Percentiles rank a stretch among this genome's conserved stretches.
phyloP scores from a whole-genome alignment of 768 basidiomycete genomes.

The Lactarius sp. region DNA sequence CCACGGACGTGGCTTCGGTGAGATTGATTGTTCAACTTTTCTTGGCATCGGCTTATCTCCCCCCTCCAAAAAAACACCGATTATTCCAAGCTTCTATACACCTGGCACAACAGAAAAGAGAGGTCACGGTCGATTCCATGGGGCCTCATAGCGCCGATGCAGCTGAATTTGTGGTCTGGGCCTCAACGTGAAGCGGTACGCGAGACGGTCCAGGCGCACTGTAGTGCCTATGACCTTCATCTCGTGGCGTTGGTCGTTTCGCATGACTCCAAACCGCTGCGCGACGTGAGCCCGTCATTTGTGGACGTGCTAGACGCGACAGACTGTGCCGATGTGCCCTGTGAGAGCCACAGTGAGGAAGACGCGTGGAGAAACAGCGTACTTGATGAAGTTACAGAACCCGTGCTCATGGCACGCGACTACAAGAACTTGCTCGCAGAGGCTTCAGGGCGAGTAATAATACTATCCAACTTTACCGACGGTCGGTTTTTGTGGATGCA shows the following conservation, averaged over 20 bases:
- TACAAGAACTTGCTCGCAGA: slow-evolving; percentile 30
- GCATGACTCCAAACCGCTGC: slow-evolving; percentile 14
- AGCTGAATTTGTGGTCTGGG: slow-evolving; percentile 30
- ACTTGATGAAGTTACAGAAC: slow-evolving; percentile 28
- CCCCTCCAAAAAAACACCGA: background rate
- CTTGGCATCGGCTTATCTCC: slow-evolving; percentile 7
- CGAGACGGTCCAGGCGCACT: slow-evolving; percentile 33
- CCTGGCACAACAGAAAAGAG: slow-evolving; percentile 34
- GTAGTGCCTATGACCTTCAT: slow-evolving; percentile 29
- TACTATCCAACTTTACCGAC: slow-evolving; percentile 28
- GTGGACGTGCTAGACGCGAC: background rate
- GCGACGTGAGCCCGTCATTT: slow-evolving; percentile 4
- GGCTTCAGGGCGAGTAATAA: slow-evolving; percentile 32
- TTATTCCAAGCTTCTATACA: slow-evolving; percentile 30
- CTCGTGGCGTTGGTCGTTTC: slow-evolving; percentile 32
- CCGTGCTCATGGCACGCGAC: slow-evolving; percentile 30
- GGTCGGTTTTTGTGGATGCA: background rate
- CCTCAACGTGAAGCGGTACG: slow-evolving; percentile 31
- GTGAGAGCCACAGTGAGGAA: slow-evolving; percentile 3
- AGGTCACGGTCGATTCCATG: slow-evolving; percentile 29
- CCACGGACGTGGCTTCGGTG: slow-evolving; percentile 29
- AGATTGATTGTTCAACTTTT: slow-evolving; percentile 15
- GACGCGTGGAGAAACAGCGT: slow-evolving; percentile 26
- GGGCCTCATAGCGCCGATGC: slow-evolving; percentile 34
- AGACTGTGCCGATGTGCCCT: background rate